Percentiles rank a stretch among this genome's conserved stretches.
Evolutionary conservation across 352 stramenopile species (phyloP).

Genomic region (Phytopythium vexans): DNA sequence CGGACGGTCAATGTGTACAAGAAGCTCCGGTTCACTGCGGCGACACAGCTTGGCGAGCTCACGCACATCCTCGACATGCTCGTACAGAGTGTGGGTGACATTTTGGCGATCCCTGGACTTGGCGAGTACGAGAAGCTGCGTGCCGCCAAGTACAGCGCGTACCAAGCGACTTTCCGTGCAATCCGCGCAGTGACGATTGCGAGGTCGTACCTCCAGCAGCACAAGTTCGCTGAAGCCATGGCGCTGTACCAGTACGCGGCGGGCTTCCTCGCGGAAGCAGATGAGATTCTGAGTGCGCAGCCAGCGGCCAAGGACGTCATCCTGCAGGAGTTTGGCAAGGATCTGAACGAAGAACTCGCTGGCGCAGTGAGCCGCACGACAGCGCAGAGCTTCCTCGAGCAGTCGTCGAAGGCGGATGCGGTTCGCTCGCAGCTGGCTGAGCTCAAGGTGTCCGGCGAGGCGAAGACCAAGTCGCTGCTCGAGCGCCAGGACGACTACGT

Average conservation of each 20-base stretch:
- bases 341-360: slow-evolving; percentile 54
- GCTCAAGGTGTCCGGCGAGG: slow-evolving; percentile 30
- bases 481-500: slow-evolving; percentile 57
- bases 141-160: slow-evolving; percentile 62
- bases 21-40: slow-evolving; percentile 56
- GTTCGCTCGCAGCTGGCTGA: slow-evolving; percentile 66
- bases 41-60: slow-evolving; percentile 46
- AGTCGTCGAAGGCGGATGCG: slow-evolving; percentile 46
- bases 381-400: slow-evolving; percentile 66
- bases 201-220: slow-evolving; percentile 59
- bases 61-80: slow-evolving; percentile 84
- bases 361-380: slow-evolving; percentile 69
- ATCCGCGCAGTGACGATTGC: slow-evolving; percentile 60
- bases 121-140: slow-evolving; percentile 46
- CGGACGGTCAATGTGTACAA: slow-evolving; percentile 59
- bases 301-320: slow-evolving; percentile 58
- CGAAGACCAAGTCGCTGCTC: slow-evolving; percentile 33
- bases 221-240: slow-evolving; percentile 67
- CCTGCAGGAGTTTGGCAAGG: slow-evolving; percentile 59
- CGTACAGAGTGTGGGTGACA: slow-evolving; percentile 77
- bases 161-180: slow-evolving; percentile 63
- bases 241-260: slow-evolving; percentile 74
- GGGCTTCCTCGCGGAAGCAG: slow-evolving; percentile 50
- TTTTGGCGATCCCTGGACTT: slow-evolving; percentile 61
- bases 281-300: slow-evolving; percentile 54